Evolutionary conservation across 208 protist genomes (phyloP), one percentile per base, ranked within the genome.

Genomic region (Tetramitus jugosus): DNA sequence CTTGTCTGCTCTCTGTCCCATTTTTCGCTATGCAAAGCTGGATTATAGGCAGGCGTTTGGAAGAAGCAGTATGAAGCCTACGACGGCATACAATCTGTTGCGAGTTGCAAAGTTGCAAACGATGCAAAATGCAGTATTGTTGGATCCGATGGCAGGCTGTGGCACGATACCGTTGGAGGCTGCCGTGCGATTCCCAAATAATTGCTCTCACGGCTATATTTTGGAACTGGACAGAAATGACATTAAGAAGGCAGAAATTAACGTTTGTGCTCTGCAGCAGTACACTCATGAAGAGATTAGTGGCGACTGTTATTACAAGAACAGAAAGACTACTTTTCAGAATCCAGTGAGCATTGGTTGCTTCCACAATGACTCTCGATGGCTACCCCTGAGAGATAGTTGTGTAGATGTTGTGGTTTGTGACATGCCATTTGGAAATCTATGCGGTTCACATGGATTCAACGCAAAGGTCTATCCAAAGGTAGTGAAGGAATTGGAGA

Each of bases 351-450:
- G 6, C 8, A 14, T 52, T 6, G 45, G 6, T 52, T 6, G 8
- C 6, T 52, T 14, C 14, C 45, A 52, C 45, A 6, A 52, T n/a
- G 83, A 89, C 46, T 84, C 82, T n/a, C 77, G 67, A 20, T 61
- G 64, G 2, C 17, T 89, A 39, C 87, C 86, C n/a, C 45, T 87
- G 23, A 77, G 82, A 31, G 29, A n/a, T 35, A 65, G 75, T 29
- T 79, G 79, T 20, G 80, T 91, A 26, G 86, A 91, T 76, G 80
- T 83, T 77, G 76, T 91, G 2, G 62, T 91, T 1, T 88, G 86
- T 17, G 87, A 91, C 67, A 82, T 91, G 79, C 87, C 87, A 0
- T 91, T 91, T 82, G 87, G 87, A 7, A 69, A 82, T 23, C 83
- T 86, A 6, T 91, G 87, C 77, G 87, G 84, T 42, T 88, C 49